Conservation (phyloP, 2,329 filamentous ascomycete genomes). For the Botryotinia narcissicola region DNA sequence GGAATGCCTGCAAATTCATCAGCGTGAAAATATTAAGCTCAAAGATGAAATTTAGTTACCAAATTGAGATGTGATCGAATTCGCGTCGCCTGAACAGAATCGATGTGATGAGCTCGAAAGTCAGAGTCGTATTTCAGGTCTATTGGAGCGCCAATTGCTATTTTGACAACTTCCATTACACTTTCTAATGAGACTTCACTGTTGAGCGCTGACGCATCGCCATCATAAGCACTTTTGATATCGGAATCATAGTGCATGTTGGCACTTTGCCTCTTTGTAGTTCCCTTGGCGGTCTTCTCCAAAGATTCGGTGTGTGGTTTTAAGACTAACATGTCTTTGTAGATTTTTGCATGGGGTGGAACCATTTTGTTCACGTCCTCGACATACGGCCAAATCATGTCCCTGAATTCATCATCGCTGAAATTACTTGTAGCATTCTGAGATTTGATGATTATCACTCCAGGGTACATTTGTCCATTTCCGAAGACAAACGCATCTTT, state of each 20-base stretch:
- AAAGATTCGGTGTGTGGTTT: neutral
- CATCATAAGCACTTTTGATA: conserved; percentile 8
- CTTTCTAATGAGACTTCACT: neutral
- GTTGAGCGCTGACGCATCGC: neutral
- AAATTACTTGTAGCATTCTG: conserved; percentile 37
- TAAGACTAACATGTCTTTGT: conserved; percentile 14
- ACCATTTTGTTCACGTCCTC: neutral
- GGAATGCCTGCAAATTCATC: conserved; percentile 4
- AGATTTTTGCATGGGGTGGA: conserved; percentile 2
- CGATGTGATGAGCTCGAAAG: conserved; percentile 57
- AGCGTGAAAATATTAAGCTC: neutral
- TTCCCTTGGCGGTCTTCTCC: conserved; percentile 64
- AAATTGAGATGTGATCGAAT: conserved; percentile 22
- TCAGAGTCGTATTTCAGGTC: conserved; percentile 44
- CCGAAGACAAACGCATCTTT: conserved; percentile 61
- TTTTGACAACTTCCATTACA: conserved; percentile 39
- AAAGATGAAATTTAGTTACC: neutral
- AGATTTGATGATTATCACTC: conserved; percentile 53
- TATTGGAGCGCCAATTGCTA: conserved; percentile 36
- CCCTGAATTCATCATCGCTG: neutral
- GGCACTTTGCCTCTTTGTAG: conserved; percentile 38
- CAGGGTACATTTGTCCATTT: conserved; percentile 53
- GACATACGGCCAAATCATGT: conserved; percentile 12
- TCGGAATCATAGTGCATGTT: neutral
- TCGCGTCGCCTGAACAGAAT: conserved; percentile 45